phyloP scores from a whole-genome alignment of 768 basidiomycete species.

The Leccinum imitatum region DNA sequence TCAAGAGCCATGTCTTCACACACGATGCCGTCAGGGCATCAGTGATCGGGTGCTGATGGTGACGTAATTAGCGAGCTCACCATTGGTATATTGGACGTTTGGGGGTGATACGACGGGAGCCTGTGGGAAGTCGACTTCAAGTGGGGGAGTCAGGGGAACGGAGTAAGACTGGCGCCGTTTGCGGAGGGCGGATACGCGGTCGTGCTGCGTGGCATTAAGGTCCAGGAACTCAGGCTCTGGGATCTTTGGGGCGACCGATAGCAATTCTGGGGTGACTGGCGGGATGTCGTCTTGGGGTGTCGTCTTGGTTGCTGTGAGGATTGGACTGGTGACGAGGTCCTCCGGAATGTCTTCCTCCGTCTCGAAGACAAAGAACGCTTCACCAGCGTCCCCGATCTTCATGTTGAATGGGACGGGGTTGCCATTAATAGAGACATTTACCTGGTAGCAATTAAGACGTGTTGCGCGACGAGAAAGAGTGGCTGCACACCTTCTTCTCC shows the following conservation, averaged over 20 bases:
- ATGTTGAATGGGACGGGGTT: conserved; percentile 86
- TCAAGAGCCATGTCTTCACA: conserved; percentile 74
- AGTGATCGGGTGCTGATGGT: background rate
- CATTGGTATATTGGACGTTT: conserved; percentile 60
- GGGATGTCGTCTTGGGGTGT: conserved; percentile 31
- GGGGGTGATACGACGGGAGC: conserved; percentile 47
- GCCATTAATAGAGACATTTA: conserved; percentile 87
- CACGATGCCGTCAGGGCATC: conserved; percentile 5
- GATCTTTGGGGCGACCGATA: conserved; percentile 15
- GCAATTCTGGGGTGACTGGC: conserved; percentile 7
- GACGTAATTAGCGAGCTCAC: conserved; percentile 34
- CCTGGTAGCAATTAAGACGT: conserved; percentile 44
- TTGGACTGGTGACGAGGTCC: conserved; percentile 90
- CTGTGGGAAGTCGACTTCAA: conserved; percentile 45
- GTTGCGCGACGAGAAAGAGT: background rate
- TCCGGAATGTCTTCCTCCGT: conserved; percentile 93
- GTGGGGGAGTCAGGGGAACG: conserved; percentile 32
- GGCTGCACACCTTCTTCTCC: conserved; percentile 77
- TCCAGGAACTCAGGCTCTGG: conserved; percentile 84
- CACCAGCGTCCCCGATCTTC: conserved; percentile 99
- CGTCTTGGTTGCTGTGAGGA: conserved; percentile 62
- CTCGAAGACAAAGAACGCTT: conserved; percentile 98
- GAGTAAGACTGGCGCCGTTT: conserved; percentile 28
- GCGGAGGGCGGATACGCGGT: conserved; percentile 20
- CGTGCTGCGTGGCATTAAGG: conserved; percentile 51